Base-by-base conservation (phyloP, 2,329 filamentous ascomycete species). In the Clarireedia homoeocarpa region DNA sequence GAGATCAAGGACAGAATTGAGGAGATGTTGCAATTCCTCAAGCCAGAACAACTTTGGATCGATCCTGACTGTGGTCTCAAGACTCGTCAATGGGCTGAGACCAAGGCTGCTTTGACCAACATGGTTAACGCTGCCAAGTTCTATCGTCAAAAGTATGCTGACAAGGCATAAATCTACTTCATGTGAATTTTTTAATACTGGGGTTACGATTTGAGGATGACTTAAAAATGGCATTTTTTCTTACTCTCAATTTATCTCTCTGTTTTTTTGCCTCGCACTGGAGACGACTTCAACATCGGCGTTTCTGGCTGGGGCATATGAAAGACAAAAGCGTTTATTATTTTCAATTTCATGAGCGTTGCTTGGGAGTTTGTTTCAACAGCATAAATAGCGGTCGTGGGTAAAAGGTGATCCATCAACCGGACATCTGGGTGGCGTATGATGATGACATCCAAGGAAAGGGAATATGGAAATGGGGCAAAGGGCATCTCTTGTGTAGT, bases 1-100 rank as follows among this genome's bases (percentile, higher is more conserved):
- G 94, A 99, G 85, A 96, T 99, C 82, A 92, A 90, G 84, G 88
- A 91, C 78, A 88, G 94, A 72, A 88, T 99, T 74, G 85, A 89
- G 73, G 94, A 99, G 87, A 97, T 97, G 94, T 85, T 99, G 65
- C 82, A 88, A 77, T 91, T 90, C 83, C 88, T 97, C 77, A 92
- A 91, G 83, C 91, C 91, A 58, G 91, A 96, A 71, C 94, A 99
- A 84, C 89, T 99, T 73, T 99, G 94, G 94, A 89, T 97, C 79
- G 92, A 99, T 82, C 94, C 94, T 66, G 94, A 99, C 81, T 99
- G 94, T 72, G 94, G 94, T 81, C 85, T 99, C 59, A 99, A 99
- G 90, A 99, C 94, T 67, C 89, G 94, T 69, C 88, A 95, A 80
- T 97, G 94, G 92, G 84, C 88, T 75, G 92, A 99, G 85, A 96